A percentile compares a stretch with the other conserved stretches of the same genome.
These are phyloP conservation scores for Fusarium dimerum DNA, from an alignment of 2,329 filamentous ascomycete species.

Conservation along the genomic window DNA sequence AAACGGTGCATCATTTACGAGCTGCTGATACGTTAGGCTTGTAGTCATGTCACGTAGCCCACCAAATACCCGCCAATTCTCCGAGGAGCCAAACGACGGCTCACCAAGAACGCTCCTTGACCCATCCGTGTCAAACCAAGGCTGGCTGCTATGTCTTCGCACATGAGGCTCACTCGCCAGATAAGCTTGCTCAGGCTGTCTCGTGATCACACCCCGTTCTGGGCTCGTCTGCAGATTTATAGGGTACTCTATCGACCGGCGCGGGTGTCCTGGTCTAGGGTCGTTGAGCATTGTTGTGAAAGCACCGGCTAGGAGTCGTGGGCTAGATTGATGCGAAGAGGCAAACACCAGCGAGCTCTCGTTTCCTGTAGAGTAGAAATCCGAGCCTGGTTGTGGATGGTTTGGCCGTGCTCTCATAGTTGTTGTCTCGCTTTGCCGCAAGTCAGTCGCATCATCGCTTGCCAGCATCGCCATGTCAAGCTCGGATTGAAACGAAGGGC, in stretches of 20 bases:
- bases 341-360: conserved; percentile 38
- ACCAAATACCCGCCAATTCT: conserved; percentile 39
- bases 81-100: conserved; percentile 37
- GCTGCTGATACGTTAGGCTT: conserved; percentile 36
- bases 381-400: conserved; percentile 23
- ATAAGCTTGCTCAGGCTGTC: conserved; percentile 25
- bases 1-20: conserved; percentile 38
- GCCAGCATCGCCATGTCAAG: conserved; percentile 33
- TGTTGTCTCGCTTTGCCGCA: conserved; percentile 15
- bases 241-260: neutral
- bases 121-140: conserved; percentile 29
- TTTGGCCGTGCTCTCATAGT: conserved; percentile 21
- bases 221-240: conserved; percentile 13
- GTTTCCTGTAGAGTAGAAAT: conserved; percentile 32
- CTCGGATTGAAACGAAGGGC: conserved; percentile 29
- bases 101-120: conserved; percentile 29
- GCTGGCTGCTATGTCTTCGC: conserved; percentile 12
- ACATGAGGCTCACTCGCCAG: conserved; percentile 23
- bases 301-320: conserved; percentile 19
- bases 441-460: conserved; percentile 12
- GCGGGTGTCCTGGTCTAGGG: conserved; percentile 1
- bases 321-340: conserved; percentile 28
- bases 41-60: conserved; percentile 24
- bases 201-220: neutral
- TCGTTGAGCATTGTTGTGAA: conserved; percentile 10